phyloP scores from a whole-genome alignment of 805 yeast genomes.

The Candida qinlingensis region DNA sequence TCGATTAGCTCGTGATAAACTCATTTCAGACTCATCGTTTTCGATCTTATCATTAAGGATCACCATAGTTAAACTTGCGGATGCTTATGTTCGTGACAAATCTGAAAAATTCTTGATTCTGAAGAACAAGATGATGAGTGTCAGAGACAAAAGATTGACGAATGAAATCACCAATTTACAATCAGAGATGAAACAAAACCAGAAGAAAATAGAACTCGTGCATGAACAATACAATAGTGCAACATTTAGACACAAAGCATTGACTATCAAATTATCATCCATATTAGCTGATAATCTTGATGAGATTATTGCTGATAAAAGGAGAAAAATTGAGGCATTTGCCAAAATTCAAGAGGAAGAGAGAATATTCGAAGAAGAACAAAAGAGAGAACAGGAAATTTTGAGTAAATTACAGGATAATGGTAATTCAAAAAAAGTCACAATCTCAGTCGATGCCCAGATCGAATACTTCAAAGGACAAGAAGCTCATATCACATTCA shows the following conservation, averaged over 20 bases:
- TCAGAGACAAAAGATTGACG: not conserved
- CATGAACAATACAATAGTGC: not conserved
- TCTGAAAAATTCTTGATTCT: not conserved
- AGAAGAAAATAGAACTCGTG: not conserved
- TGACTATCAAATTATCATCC: not conserved
- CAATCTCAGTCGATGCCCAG: not conserved
- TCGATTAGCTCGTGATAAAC: not conserved
- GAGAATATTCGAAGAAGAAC: not conserved
- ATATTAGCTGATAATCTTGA: not conserved
- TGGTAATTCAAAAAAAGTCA: not conserved
- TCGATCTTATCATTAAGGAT: not conserved
- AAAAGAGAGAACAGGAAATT: not conserved
- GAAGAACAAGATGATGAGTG: not conserved
- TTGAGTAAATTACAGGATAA: not conserved
- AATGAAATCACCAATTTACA: not conserved
- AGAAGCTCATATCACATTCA: not conserved
- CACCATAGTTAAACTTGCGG: not conserved
- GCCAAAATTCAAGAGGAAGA: not conserved
- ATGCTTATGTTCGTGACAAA: not conserved
- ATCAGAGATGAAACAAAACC: not conserved
- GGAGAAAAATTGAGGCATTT: not conserved
- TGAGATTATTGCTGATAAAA: not conserved
- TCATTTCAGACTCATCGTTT: not conserved
- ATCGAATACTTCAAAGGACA: not conserved
- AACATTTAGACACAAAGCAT: not conserved